Base-by-base conservation (phyloP, 176 grass and related monocot genomes). In the Otatea glauca region DNA sequence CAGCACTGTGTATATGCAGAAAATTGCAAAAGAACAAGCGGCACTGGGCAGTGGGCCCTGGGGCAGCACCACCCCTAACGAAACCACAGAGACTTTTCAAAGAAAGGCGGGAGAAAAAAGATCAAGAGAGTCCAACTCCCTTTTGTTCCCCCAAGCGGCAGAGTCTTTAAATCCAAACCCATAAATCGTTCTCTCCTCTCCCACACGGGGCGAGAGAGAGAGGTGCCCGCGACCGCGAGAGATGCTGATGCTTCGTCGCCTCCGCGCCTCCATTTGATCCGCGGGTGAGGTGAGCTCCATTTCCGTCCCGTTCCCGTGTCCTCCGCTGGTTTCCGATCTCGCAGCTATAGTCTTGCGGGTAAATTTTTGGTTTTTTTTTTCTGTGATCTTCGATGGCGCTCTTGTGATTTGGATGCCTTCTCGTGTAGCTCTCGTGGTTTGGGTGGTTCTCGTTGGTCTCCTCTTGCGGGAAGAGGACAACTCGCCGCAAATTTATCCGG, bases 201-300 rank as follows among this genome's bases (percentile, higher is more conserved):
- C 27, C 23, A 6, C 76, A 41, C 61, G 42, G 55, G 21, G 13
- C 38, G 38, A 4, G 59, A 13, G 23, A 5, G 27, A 69, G 75
- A 34, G 34, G 76, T 24, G 66, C 76, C 63, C 38, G 65, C 74
- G 45, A 67, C 48, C 73, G 27, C 72, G 66, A 17, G 63, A 74
- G 88, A 74, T 53, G 84, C 89, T 34, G 72, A 77, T 18, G 78
- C 64, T 58, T 29, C 63, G 70, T 70, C 56, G 7, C 21, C 65
- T 47, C 9, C 45, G 11, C 64, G 16, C 65, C 79, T 87, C 80
- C 84, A 25, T 5, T 59, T 90, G 80, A 90, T 87, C 66, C 88
- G 16, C 20, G 27, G 68, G 44, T 29, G 80, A 82, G 86, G 86
- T 90, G 84, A 87, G 74, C 83, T 85, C 64, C 51, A 18, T 34